These are phyloP conservation scores for Trichosporon faecale DNA, from an alignment of 1,284 basidiomycete genomes.

Conservation along the genomic window DNA sequence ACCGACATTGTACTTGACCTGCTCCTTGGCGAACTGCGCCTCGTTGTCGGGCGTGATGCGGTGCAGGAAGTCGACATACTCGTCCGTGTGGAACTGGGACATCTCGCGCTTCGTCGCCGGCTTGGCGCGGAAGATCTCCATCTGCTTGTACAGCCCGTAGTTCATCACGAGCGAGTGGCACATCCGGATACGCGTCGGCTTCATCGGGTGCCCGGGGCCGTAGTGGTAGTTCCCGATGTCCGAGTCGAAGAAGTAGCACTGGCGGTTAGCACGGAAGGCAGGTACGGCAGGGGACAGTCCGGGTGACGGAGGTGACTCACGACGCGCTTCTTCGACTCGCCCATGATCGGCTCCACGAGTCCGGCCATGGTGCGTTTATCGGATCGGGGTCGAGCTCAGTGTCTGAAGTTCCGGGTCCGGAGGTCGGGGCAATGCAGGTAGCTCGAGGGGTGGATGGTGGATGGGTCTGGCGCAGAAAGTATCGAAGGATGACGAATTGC, in stretches of 20 bases:
- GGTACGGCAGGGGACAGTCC: not conserved
- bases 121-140: slow-evolving; percentile 97
- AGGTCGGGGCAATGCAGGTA: not conserved
- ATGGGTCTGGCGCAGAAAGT: not conserved
- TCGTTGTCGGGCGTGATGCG: slow-evolving; percentile 82
- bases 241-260: slow-evolving; percentile 98
- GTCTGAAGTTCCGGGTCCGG: not conserved
- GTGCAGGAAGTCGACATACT: slow-evolving; percentile 85
- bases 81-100: slow-evolving; percentile 92
- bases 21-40: slow-evolving; percentile 84
- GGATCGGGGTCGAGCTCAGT: not conserved
- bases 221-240: slow-evolving; percentile 99
- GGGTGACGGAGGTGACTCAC: slow-evolving; percentile 57
- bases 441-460: not conserved
- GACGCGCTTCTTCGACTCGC: slow-evolving; percentile 80
- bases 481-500: slow-evolving; percentile 10
- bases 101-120: slow-evolving; percentile 98
- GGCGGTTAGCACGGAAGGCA: slow-evolving; percentile 19
- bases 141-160: slow-evolving; percentile 94
- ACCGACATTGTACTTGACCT: slow-evolving; percentile 88
- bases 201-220: slow-evolving; percentile 79
- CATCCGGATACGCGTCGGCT: slow-evolving; percentile 97
- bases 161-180: slow-evolving; percentile 99
- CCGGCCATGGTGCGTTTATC: slow-evolving; percentile 17
- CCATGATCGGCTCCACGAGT: slow-evolving; percentile 65